Base-by-base conservation (phyloP, 2,329 filamentous ascomycete species). In the Fusarium staphyleae region DNA sequence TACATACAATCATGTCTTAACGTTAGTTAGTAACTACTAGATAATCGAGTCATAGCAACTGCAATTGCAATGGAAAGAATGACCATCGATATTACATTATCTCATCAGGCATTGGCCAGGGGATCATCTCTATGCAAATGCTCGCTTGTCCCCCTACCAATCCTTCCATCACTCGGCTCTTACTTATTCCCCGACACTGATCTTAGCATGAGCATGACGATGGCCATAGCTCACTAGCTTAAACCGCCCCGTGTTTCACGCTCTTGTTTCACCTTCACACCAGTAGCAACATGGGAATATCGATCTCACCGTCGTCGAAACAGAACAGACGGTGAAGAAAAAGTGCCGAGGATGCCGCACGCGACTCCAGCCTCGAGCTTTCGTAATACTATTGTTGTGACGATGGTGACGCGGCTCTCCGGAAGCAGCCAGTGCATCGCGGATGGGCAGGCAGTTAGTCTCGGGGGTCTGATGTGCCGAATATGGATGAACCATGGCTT, bases 191-290 rank as follows among this genome's bases (percentile, higher is more conserved):
- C 50, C 37, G 45, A 26, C 41, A 32, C 9, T 4, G 22, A 24
- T 39, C 52, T 49, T 57, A 36, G 56, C 60, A 60, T 60, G 48
- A 58, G 56, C 56, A 58, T 44, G 44, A 33, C 53, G 33, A 46
- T 18, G 52, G 35, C 33, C 47, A 48, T 56, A 46, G 41, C 39
- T 37, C 54, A 37, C 39, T 47, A 63, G 52, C 46, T 49, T 18
- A 48, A 42, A 33, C 50, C 42, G 28, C 46, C 42, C 41, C 52
- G 26, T 43, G 56, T 62, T 56, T 55, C 55, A 63, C 49, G 45
- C 51, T 62, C 49, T 51, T 36, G 63, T 65, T 66, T 66, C 60
- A 66, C 39, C 62, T 66, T 66, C 60, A 66, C 39, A 49, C 43
- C 56, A 46, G 19, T 30, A 13, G 28, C 44, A 33, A 37, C 43